A percentile compares a stretch with the other conserved stretches of the same genome.
Evolutionary conservation across 2,329 filamentous ascomycete species (phyloP).

Genomic region (Ceratocystis cubensis): DNA sequence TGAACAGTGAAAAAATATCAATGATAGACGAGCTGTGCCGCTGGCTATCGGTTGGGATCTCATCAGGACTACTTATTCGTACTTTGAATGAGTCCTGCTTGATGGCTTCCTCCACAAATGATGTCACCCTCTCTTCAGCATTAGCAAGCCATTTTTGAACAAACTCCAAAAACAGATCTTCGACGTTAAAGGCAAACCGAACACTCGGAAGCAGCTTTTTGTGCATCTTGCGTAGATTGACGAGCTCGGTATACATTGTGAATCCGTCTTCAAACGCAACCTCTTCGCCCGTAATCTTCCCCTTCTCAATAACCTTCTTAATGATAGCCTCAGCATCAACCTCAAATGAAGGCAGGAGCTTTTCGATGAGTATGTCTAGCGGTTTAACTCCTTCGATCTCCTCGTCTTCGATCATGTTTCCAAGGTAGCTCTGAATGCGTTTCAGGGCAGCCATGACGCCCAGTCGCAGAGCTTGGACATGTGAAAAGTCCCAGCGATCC

Average conservation of each 20-base stretch:
- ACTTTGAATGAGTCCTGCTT: constrained; percentile 81
- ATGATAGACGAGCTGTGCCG: constrained; percentile 87
- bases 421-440: constrained; percentile 84
- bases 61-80: constrained; percentile 49
- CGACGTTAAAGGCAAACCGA: constrained; percentile 77
- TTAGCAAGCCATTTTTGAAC: constrained; percentile 90
- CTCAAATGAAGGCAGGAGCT: constrained; percentile 80
- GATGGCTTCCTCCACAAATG: constrained; percentile 80
- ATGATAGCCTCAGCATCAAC: constrained; percentile 80
- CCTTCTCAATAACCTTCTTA: constrained; percentile 61
- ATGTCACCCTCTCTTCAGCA: constrained; percentile 65
- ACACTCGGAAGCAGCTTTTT: constrained; percentile 56
- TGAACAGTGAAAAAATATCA: constrained; percentile 88
- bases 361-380: constrained; percentile 60
- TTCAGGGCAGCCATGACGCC: constrained; percentile 74
- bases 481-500: constrained; percentile 77
- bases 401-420: constrained; percentile 44
- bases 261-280: constrained; percentile 87
- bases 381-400: constrained; percentile 66
- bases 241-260: constrained; percentile 78
- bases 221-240: constrained; percentile 73
- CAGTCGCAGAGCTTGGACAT: constrained; percentile 81
- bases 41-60: constrained; percentile 60
- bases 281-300: constrained; percentile 56
- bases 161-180: constrained; percentile 75